Base-by-base conservation (phyloP, 2,329 filamentous ascomycete genomes). In the Lachnellula occidentalis region DNA sequence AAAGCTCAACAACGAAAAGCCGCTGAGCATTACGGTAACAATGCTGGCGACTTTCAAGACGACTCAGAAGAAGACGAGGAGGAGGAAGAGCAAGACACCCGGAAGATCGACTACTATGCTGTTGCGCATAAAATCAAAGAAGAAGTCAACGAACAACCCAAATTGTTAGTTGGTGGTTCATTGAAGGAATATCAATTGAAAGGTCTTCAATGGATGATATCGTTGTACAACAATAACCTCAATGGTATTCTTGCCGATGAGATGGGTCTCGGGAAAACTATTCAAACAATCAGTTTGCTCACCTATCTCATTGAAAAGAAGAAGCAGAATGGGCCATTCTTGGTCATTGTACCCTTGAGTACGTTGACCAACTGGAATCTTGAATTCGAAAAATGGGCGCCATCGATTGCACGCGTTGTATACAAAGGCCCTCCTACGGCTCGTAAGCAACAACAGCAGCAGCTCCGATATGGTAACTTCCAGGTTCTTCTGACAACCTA, bases 181-280 rank as follows among this genome's bases (percentile, higher is more conserved):
- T 78, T 99, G 62, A 99, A 99, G 73, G 94, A 99, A 71, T 99
- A 99, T 73, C 94, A 99, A 74, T 64, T 99, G 73, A 97, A 96
- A 83, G 94, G 94, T 80, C 77, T 99, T 47, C 92, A 99, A 72
- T 99, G 94, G 94, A 99, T 99, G 94, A 86, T 99, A 58, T 99
- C 94, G 14, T 80, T 99, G 14, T 99, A 97, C 81, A 99, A 99
- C 85, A 99, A 99, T 78, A 99, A 96, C 73, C 82, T 99, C 62
- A 99, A 99, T 71, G 94, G 94, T 81, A 97, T 99, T 62, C 78
- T 99, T 66, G 94, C 94, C 56, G 94, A 99, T 67, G 94, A 99
- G 74, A 99, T 99, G 94, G 94, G 94, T 86, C 89, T 99, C 61
- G 94, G 94, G 72, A 99, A 99, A 77, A 99, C 94, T 0, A 99